Base-by-base conservation (phyloP, 768 basidiomycete species). In the Exsudoporus frostii region DNA sequence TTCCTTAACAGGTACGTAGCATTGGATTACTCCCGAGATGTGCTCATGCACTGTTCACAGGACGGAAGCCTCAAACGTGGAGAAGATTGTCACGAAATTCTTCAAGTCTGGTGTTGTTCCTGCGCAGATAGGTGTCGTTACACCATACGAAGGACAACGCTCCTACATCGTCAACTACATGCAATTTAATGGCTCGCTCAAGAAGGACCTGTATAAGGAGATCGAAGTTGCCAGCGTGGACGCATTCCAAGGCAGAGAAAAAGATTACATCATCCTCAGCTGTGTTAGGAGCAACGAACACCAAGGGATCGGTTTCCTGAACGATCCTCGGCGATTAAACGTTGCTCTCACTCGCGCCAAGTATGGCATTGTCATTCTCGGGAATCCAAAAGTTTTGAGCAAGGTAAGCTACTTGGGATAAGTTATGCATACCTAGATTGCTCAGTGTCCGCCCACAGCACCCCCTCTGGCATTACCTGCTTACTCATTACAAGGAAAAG, bases 61-160 rank as follows among this genome's bases (percentile, higher is more conserved):
- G 69, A 99, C 97, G 32, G 97, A 99, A 70, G 94, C 97, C 2
- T 94, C 93, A 20, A 98, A 99, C 61, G 97, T 98, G 29, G 97
- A 99, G 74, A 99, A 98, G 81, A 99, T 99, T 59, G 96, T 98
- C 38, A 99, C 97, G 51, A 97, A 98, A 68, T 98, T 98, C 78
- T 99, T 99, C 90, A 97, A 97, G 72, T 92, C 96, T 0, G 97
- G 97, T 34, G 97, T 99, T 27, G 80, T 96, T 34, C 96, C 97
- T 11, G 80, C 77, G 50, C 96, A 99, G 66, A 99, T 99, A 63
- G 97, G 97, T 57, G 92, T 99, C 56, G 93, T 99, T 65, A 99
- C 97, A 2, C 97, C 97, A 1, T 99, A 99, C 71, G 97, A 99
- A 69, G 97, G 97, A 24, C 97, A 99, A 65, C 85, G 97, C 17